Conservation (phyloP, 1,284 basidiomycete genomes). For the Tilletia setariae region DNA sequence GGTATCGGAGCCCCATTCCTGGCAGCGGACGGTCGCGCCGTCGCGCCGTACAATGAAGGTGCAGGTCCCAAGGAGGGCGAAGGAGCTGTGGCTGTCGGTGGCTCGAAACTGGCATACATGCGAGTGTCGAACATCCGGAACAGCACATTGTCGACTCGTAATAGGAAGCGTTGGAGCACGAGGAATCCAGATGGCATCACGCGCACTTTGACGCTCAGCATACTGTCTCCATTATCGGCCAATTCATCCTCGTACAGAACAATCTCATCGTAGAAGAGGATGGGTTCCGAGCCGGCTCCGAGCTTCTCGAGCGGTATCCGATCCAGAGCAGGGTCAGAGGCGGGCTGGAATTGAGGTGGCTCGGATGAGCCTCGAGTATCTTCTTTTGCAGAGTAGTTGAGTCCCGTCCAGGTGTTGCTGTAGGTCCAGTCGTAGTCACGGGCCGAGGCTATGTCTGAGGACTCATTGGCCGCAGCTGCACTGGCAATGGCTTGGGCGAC, state of each 20-base stretch:
- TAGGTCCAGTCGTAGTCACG: constrained; percentile 91
- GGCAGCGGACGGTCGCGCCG: neutral
- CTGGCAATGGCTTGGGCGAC: neutral
- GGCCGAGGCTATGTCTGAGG: constrained; percentile 33
- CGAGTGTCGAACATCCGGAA: constrained; percentile 88
- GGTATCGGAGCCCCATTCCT: neutral
- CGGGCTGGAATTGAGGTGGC: constrained; percentile 25
- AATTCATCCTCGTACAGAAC: constrained; percentile 53
- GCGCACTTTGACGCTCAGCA: constrained; percentile 61
- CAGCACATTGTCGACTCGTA: constrained; percentile 90
- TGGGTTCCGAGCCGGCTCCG: constrained; percentile 47
- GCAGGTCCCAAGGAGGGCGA: neutral
- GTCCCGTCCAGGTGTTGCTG: constrained; percentile 78
- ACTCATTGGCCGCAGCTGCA: constrained; percentile 10
- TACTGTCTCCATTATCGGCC: constrained; percentile 51
- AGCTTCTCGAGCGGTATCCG: constrained; percentile 50
- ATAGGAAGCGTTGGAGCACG: constrained; percentile 82
- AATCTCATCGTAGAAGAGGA: constrained; percentile 53
- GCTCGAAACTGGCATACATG: constrained; percentile 75
- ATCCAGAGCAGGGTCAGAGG: constrained; percentile 39
- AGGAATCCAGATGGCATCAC: constrained; percentile 98
- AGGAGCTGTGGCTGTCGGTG: neutral
- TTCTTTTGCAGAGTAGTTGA: constrained; percentile 50
- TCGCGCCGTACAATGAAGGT: neutral
- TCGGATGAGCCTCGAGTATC: constrained; percentile 7